Evolutionary conservation across 805 yeast species (phyloP), one percentile per base, ranked within the genome.

Genomic region (Dipodascus albidus): DNA sequence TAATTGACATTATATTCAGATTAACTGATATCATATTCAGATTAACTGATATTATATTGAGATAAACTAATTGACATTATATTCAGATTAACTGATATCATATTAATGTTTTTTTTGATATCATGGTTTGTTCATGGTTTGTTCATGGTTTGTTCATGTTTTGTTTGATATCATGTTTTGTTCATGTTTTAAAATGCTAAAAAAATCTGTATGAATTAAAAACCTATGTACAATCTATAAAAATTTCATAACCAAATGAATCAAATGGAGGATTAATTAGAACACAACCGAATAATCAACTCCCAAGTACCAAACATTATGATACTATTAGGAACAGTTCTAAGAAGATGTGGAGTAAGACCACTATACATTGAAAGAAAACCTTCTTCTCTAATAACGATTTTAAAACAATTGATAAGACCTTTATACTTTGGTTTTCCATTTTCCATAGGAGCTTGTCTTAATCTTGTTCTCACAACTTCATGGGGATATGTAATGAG

Each of bases 281-380:
- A 38, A 17, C 44, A 38, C 4, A 47, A n/a, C 6, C 49, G 49
- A 23, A 47, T 41, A 20, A 85, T 81, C 33, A 93, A 67, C 66
- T 93, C 99, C 98, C 98, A 93, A 2, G 98, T 90, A 49, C 99
- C 99, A 73, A 93, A 93, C 99, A 93, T 93, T 61, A 93, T 91
- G 66, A 93, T 89, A 64, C 96, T 86, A 70, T 93, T 93, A 2
- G 99, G 99, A 52, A 93, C 99, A 0, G 99, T 93, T 69, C 99
- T 80, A 72, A 93, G 78, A 63, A 93, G 73, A 70, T 93, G 99
- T 2, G 99, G 97, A 1, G 99, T 93, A 62, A 93, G 75, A 0
- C 99, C 99, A 53, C 99, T 96, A 66, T 93, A 93, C 88, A 93
- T 85, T 11, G 96, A 85, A 4, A 78, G 83, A 52, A 91, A 69